These are phyloP conservation scores for Phytopythium boreale DNA, from an alignment of 352 stramenopile species.

Conservation along the genomic window DNA sequence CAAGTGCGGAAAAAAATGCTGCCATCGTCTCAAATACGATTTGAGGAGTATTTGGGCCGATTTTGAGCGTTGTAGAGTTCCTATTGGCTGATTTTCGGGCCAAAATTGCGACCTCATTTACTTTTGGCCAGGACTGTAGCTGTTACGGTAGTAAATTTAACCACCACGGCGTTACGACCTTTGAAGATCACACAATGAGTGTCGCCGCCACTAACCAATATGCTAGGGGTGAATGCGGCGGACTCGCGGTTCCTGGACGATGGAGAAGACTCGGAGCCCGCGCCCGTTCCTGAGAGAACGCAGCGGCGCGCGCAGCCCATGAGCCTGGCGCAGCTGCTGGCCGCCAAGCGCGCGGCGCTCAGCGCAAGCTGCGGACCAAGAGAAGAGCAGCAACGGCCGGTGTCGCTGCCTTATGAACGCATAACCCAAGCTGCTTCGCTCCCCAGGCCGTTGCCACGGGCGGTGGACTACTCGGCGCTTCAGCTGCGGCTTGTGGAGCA, in stretches of 20 bases:
- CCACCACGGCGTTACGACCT: not conserved
- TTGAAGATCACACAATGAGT: not conserved
- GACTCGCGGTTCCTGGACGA: not conserved
- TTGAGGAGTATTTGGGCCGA: no score
- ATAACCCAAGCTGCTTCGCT: not conserved
- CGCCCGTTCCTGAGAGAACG: not conserved
- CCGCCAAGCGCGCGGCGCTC: not conserved
- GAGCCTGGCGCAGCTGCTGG: conserved; percentile 6
- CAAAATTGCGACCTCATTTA: no score
- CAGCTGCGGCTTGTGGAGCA: not conserved
- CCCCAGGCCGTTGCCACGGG: not conserved
- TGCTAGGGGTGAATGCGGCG: not conserved
- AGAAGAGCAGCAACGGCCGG: not conserved
- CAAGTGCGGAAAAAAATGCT: no score
- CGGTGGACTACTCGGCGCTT: not conserved
- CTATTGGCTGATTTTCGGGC: no score
- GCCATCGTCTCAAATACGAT: no score
- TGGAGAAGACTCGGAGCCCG: not conserved
- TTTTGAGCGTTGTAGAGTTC: no score
- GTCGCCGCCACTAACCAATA: not conserved
- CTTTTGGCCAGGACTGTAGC: no score
- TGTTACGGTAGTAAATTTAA: not conserved
- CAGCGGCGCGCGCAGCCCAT: conserved; percentile 1
- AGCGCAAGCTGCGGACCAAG: not conserved
- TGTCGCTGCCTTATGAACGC: not conserved